These are phyloP conservation scores for Cardamine occulta DNA, from an alignment of 345 rosid genomes.

Conservation along the genomic window DNA sequence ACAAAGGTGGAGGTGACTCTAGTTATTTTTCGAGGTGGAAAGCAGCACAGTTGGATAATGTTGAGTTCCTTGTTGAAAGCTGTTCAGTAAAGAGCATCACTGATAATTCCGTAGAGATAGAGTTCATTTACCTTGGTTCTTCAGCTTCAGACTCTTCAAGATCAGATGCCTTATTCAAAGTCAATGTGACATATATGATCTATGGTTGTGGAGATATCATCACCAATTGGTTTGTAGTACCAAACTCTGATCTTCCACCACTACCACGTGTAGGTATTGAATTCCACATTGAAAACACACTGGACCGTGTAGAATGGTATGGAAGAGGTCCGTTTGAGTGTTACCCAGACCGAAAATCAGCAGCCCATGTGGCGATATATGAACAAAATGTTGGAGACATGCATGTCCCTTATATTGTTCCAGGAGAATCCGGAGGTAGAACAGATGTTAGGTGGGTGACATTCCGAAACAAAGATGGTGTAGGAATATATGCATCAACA, in stretches of 20 bases:
- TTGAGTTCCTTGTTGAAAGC: slow-evolving; percentile 60
- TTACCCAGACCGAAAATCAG: slow-evolving; percentile 95
- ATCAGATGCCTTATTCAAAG: slow-evolving; percentile 55
- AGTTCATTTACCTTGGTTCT: slow-evolving; percentile 54
- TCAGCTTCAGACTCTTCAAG: slow-evolving; percentile 40
- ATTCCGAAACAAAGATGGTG: slow-evolving; percentile 66
- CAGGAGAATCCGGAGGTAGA: slow-evolving; percentile 90
- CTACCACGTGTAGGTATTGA: slow-evolving; percentile 90
- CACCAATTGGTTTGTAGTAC: slow-evolving; percentile 62
- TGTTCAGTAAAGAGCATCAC: slow-evolving; percentile 58
- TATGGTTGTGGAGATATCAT: slow-evolving; percentile 80
- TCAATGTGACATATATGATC: slow-evolving; percentile 61
- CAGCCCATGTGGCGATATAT: slow-evolving; percentile 80
- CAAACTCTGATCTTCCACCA: slow-evolving; percentile 79
- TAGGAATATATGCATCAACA: slow-evolving; percentile 80
- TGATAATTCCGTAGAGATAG: slow-evolving; percentile 56
- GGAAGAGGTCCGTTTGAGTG: slow-evolving; percentile 99
- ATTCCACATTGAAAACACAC: slow-evolving; percentile 67
- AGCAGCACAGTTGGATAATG: slow-evolving; percentile 61
- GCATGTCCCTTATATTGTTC: slow-evolving; percentile 97
- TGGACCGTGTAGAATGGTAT: slow-evolving; percentile 79
- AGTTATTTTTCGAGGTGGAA: slow-evolving; percentile 90
- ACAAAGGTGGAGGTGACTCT: slow-evolving; percentile 79
- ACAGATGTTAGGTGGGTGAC: slow-evolving; percentile 97
- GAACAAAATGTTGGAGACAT: slow-evolving; percentile 63